Evolutionary conservation across 2,329 filamentous ascomycete genomes (phyloP).

Genomic region (Ophiocordyceps camponoti-leonardi): DNA sequence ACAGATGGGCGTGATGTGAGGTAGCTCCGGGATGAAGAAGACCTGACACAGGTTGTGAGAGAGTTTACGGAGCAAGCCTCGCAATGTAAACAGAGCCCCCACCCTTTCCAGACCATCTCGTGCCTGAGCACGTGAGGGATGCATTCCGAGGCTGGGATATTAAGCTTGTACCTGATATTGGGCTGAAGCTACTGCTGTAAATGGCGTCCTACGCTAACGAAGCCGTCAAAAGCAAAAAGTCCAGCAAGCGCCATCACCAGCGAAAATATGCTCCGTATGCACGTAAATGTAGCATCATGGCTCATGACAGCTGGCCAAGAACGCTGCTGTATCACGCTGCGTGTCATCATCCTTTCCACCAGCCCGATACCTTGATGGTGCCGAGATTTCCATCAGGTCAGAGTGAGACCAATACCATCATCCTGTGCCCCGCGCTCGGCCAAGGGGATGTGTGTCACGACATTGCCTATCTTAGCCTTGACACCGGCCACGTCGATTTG

Average conservation of each 20-base stretch:
- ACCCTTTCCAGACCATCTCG: not conserved
- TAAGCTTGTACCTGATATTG: not conserved
- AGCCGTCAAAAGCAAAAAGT: too few relatives aligned
- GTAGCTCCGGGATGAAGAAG: not conserved
- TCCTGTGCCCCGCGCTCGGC: constrained; percentile 1
- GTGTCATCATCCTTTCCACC: not conserved
- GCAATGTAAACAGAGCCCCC: not conserved
- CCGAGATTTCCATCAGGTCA: not conserved
- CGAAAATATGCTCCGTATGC: too few relatives aligned
- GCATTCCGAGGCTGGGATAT: not conserved
- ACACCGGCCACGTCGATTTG: constrained; percentile 39
- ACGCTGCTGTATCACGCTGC: too few relatives aligned
- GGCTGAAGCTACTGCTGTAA: too few relatives aligned
- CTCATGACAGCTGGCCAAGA: too few relatives aligned
- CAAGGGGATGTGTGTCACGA: constrained; percentile 34
- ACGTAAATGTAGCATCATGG: too few relatives aligned
- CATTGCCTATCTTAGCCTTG: constrained; percentile 62
- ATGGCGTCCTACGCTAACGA: not conserved
- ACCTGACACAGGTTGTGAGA: not conserved
- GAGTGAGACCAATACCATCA: not conserved
- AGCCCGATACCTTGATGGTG: too few relatives aligned
- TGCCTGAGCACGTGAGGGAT: not conserved
- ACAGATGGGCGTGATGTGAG: not conserved
- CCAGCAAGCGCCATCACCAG: too few relatives aligned
- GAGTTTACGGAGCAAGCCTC: not conserved